phyloP scores from a whole-genome alignment of 768 basidiomycete species.

The Mycena haematopus region DNA sequence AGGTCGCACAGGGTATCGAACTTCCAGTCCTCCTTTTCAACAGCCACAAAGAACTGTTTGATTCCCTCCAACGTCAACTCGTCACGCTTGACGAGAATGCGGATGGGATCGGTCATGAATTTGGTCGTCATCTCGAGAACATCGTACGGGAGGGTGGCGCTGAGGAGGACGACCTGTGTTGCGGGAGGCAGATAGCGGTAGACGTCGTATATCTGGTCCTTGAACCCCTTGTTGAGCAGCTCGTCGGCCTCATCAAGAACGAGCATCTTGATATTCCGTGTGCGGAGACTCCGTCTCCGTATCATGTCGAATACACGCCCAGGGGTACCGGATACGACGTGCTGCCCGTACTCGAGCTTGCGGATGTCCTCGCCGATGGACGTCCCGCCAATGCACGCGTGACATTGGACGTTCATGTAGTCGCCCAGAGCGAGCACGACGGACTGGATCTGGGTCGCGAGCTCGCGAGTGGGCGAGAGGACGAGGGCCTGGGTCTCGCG shows the following conservation, averaged over 20 bases:
- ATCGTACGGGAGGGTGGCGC: constrained; percentile 95
- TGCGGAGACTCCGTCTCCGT: constrained; percentile 88
- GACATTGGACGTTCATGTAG: constrained; percentile 99
- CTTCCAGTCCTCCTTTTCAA: constrained; percentile 99
- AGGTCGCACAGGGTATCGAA: constrained; percentile 97
- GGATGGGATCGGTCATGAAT: constrained; percentile 99
- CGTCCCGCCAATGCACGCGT: constrained; percentile 97
- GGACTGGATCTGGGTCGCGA: constrained; percentile 98
- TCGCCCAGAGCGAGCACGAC: constrained; percentile 96
- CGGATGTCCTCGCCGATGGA: constrained; percentile 97
- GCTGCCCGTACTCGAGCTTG: constrained; percentile 96
- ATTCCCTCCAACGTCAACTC: constrained; percentile 97
- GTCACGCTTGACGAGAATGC: constrained; percentile 98
- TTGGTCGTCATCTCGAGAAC: constrained; percentile 99
- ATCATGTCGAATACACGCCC: constrained; percentile 99
- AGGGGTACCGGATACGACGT: constrained; percentile 96
- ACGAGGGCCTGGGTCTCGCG: constrained; percentile 97
- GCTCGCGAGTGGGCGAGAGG: constrained; percentile 96
- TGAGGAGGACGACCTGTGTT: constrained; percentile 95
- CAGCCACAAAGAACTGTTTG: constrained; percentile 97
- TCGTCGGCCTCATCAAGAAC: constrained; percentile 96
- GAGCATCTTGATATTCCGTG: constrained; percentile 98
- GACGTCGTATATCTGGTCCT: constrained; percentile 99
- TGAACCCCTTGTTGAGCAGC: constrained; percentile 96
- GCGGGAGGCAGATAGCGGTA: constrained; percentile 97